phyloP scores from a whole-genome alignment of 2,329 filamentous ascomycete genomes.

The Clarireedia hainanense region DNA sequence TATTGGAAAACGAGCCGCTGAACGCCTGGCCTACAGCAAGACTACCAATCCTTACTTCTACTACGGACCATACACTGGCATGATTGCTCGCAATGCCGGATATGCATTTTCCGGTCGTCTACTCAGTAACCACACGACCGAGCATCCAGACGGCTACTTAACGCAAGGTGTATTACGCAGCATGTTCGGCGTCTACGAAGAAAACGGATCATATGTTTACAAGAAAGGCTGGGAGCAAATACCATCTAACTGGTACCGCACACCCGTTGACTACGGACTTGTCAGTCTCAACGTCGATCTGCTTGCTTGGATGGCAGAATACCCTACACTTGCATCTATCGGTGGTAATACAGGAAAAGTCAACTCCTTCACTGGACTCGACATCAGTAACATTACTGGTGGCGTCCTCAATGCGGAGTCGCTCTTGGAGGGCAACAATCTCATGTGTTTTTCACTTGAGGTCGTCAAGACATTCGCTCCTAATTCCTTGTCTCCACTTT shows the following conservation, averaged over 20 bases:
- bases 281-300: constrained; percentile 30
- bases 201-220: constrained; percentile 4
- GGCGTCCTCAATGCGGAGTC: constrained; percentile 36
- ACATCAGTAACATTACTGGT: constrained; percentile 35
- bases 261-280: constrained; percentile 35
- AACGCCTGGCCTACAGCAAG: constrained; percentile 23
- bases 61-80: constrained; percentile 28
- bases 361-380: constrained; percentile 42
- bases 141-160: constrained; percentile 27
- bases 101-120: not conserved
- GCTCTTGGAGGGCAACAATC: constrained; percentile 40
- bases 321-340: constrained; percentile 35
- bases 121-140: constrained; percentile 1
- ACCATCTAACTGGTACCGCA: constrained; percentile 24
- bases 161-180: constrained; percentile 23
- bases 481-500: not conserved
- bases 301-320: constrained; percentile 33
- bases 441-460: constrained; percentile 36
- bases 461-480: constrained; percentile 30
- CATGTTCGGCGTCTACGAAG: constrained; percentile 11
- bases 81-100: not conserved
- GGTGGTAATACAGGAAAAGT: constrained; percentile 45
- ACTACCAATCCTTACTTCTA: constrained; percentile 46
- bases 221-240: constrained; percentile 15
- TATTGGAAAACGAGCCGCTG: too few relatives aligned